Evolutionary conservation across 768 basidiomycete genomes (phyloP), one percentile per base, ranked within the genome.

Genomic region (Trametes elegans): DNA sequence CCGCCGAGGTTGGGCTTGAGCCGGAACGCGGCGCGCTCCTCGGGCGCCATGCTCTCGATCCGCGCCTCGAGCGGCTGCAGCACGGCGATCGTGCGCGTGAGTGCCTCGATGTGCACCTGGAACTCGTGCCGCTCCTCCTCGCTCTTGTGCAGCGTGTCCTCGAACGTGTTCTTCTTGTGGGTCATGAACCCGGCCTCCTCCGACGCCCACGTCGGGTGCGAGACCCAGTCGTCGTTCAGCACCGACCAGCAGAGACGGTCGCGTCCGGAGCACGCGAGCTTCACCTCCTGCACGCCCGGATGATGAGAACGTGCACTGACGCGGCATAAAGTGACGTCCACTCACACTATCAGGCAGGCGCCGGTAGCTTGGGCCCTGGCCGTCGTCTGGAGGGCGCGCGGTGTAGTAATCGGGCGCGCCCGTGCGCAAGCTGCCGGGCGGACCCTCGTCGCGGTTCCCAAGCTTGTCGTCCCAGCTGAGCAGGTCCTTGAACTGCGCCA

Each of bases 91-190:
- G 95, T 98, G 38, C 95, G 85, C 9, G 83, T 74, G 62, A 98
- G 84, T 16, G 88, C 92, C 67, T 97, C 93, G 36, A 99, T 82
- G 63, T 95, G 90, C 56, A 95, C 94, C 63, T 97, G 94, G 68
- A 93, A 98, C 71, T 98, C 96, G 71, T 98, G 93, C 26, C 97
- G 85, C 70, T 99, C 97, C 70, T 99, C 96, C 71, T 99, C 97
- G 64, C 93, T 89, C 72, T 93, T 93, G 74, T 98, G 94, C 53
- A 98, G 76, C 0, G 91, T 90, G 66, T 98, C 96, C 70, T 99
- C 97, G 69, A 89, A 98, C 5, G 84, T 80, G 67, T 98, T 99
- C 76, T 98, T 98, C 78, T 97, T 96, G 71, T 98, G 92, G 6
- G 95, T 80, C 59, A 93, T 83, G 63, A 97, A 97, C 9, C 92